phyloP scores from a whole-genome alignment of 495 filamentous ascomycete species.

The Hypoxylon fuscum region DNA sequence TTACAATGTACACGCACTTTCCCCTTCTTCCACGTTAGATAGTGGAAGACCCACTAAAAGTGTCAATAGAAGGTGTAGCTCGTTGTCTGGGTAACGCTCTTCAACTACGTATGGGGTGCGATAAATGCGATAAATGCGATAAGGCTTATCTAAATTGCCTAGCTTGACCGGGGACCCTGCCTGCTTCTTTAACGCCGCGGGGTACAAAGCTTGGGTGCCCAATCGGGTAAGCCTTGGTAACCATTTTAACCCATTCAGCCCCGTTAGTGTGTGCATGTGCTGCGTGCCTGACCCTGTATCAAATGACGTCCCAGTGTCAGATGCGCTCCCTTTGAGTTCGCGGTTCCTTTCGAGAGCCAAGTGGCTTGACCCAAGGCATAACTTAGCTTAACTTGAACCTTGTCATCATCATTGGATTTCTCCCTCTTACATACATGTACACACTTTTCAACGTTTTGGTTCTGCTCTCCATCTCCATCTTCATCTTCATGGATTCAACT shows the following conservation, averaged over 20 bases:
- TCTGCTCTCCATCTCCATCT: neutral
- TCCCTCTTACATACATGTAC: neutral
- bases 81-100: slow-evolving; percentile 27
- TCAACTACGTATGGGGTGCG: no score
- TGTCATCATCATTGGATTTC: neutral
- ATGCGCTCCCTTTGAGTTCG: slow-evolving; percentile 14
- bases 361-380: slow-evolving; percentile 3
- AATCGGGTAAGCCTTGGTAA: slow-evolving; percentile 14
- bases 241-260: no score
- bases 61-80: slow-evolving; percentile 28
- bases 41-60: slow-evolving; percentile 19
- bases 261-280: slow-evolving; percentile 1
- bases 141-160: no score
- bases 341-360: slow-evolving; percentile 1
- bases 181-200: no score
- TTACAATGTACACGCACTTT: no score
- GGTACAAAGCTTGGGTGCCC: slow-evolving; percentile 5
- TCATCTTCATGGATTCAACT: slow-evolving; percentile 32
- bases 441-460: neutral
- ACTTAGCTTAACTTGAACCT: neutral
- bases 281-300: slow-evolving; percentile 20
- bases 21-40: neutral
- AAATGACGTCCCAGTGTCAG: slow-evolving; percentile 39
- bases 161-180: no score
- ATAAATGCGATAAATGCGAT: no score